These are phyloP conservation scores for Pachysolen tannophilus DNA, from an alignment of 805 yeast genomes.

Conservation along the genomic window DNA sequence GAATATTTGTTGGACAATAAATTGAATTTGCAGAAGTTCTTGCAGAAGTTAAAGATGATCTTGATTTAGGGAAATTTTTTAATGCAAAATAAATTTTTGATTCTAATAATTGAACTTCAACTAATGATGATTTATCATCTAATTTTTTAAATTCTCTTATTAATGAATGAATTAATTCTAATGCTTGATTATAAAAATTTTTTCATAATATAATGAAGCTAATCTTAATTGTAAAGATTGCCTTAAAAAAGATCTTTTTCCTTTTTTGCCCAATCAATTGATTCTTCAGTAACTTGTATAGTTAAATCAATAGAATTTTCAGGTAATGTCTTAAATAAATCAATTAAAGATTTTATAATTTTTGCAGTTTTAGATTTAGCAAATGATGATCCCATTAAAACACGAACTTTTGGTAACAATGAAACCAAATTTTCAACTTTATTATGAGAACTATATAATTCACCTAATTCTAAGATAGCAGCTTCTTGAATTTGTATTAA, in stretches of 20 bases:
- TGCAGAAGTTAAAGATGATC: slow-evolving; percentile 90
- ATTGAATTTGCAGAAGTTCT: slow-evolving; percentile 96
- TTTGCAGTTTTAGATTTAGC: slow-evolving; percentile 96
- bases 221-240: slow-evolving; percentile 83
- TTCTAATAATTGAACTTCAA: slow-evolving; percentile 91
- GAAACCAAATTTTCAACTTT: slow-evolving; percentile 44
- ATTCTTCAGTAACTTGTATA: slow-evolving; percentile 63
- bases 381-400: slow-evolving; percentile 55
- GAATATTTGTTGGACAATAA: slow-evolving; percentile 87
- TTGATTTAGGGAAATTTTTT: slow-evolving; percentile 83
- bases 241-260: slow-evolving; percentile 82
- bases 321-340: slow-evolving; percentile 59
- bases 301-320: slow-evolving; percentile 47
- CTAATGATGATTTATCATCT: slow-evolving; percentile 92
- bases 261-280: slow-evolving; percentile 79
- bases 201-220: slow-evolving; percentile 65
- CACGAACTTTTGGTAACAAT: slow-evolving; percentile 62
- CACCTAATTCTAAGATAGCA: slow-evolving; percentile 71
- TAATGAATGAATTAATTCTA: slow-evolving; percentile 62
- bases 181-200: slow-evolving; percentile 58
- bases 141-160: slow-evolving; percentile 83
- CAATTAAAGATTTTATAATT: slow-evolving; percentile 75
- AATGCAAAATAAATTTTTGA: slow-evolving; percentile 85
- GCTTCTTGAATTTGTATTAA: slow-evolving; percentile 50
- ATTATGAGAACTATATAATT: slow-evolving; percentile 45